Percentiles rank a stretch among this genome's conserved stretches.
Evolutionary conservation across 192 early-diverging fungal species (phyloP).

Genomic region (Coemansia sp.): DNA sequence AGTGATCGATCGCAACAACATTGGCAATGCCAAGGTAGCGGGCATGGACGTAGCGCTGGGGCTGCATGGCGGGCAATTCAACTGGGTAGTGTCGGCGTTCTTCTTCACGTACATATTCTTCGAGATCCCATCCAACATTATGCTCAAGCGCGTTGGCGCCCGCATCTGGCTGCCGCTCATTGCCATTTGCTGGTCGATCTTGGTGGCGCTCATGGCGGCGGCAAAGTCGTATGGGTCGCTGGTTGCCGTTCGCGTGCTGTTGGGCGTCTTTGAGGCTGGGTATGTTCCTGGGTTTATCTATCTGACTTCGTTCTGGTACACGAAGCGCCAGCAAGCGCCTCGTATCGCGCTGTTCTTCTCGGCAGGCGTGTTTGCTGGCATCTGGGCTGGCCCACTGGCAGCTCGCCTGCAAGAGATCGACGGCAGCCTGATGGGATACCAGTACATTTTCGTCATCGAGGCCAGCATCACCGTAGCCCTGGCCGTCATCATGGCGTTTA

Average conservation of each 20-base stretch:
- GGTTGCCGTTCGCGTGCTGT: slow-evolving; percentile 37
- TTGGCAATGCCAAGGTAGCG: slow-evolving; percentile 54
- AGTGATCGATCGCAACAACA: slow-evolving; percentile 53
- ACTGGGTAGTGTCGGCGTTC: slow-evolving; percentile 61
- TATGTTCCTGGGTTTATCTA: slow-evolving; percentile 74
- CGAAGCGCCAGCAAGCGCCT: slow-evolving; percentile 41
- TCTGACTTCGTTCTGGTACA: slow-evolving; percentile 60
- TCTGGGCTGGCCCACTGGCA: slow-evolving; percentile 53
- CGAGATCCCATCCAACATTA: slow-evolving; percentile 66
- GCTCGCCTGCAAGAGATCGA: slow-evolving; percentile 36
- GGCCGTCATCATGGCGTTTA: slow-evolving; percentile 39
- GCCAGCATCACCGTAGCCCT: slow-evolving; percentile 57
- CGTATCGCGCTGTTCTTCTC: slow-evolving; percentile 57
- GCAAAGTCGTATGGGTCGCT: slow-evolving; percentile 60
- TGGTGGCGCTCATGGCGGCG: slow-evolving; percentile 62
- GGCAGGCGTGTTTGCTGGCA: slow-evolving; percentile 51
- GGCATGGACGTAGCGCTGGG: slow-evolving; percentile 44
- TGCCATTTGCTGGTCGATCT: slow-evolving; percentile 45
- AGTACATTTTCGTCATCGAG: slow-evolving; percentile 64
- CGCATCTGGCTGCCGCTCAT: slow-evolving; percentile 54
- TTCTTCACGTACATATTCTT: slow-evolving; percentile 68
- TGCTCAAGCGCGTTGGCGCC: slow-evolving; percentile 48
- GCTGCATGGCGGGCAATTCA: slow-evolving; percentile 50
- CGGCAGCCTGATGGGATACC: slow-evolving; percentile 32
- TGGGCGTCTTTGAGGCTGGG: slow-evolving; percentile 62